These are phyloP conservation scores for Blastobotrys buckinghamii DNA, from an alignment of 1,139 yeast genomes.

Conservation along the genomic window DNA sequence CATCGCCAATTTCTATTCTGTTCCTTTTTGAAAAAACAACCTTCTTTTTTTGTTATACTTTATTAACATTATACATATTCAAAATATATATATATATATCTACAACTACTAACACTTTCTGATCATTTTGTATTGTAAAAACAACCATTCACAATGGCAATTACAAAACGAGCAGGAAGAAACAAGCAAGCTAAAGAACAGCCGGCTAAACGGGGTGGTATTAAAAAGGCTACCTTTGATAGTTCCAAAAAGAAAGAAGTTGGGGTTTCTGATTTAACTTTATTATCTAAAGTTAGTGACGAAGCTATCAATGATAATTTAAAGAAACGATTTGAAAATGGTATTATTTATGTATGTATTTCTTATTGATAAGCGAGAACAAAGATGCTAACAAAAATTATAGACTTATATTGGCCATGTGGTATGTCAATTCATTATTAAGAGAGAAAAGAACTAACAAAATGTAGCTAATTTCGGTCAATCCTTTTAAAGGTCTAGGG, in stretches of 20 bases:
- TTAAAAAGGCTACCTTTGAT: slow-evolving; percentile 91
- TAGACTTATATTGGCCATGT: slow-evolving; percentile 38
- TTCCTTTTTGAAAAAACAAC: too few relatives aligned
- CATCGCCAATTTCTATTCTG: too few relatives aligned
- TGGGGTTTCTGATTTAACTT: slow-evolving; percentile 91
- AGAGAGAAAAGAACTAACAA: background rate
- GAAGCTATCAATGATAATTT: slow-evolving; percentile 90
- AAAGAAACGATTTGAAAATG: slow-evolving; percentile 82
- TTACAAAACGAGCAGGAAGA: slow-evolving; percentile 71
- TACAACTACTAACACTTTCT: too few relatives aligned
- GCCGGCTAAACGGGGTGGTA: slow-evolving; percentile 48
- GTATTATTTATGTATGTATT: slow-evolving; percentile 80
- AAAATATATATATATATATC: too few relatives aligned
- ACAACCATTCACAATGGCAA: slow-evolving; percentile 47
- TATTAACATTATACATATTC: too few relatives aligned
- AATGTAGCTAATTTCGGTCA: slow-evolving; percentile 69
- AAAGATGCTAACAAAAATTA: slow-evolving; percentile 12
- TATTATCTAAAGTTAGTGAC: slow-evolving; percentile 82
- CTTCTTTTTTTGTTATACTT: too few relatives aligned
- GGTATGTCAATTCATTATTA: slow-evolving; percentile 16
- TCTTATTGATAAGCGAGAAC: background rate
- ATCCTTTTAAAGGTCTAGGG: slow-evolving; percentile 94
- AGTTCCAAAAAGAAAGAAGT: slow-evolving; percentile 87
- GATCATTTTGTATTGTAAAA: background rate
- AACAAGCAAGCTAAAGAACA: slow-evolving; percentile 46